Evolutionary conservation across 2,329 filamentous ascomycete genomes (phyloP).

Genomic region (Pestalotiopsis sp.): DNA sequence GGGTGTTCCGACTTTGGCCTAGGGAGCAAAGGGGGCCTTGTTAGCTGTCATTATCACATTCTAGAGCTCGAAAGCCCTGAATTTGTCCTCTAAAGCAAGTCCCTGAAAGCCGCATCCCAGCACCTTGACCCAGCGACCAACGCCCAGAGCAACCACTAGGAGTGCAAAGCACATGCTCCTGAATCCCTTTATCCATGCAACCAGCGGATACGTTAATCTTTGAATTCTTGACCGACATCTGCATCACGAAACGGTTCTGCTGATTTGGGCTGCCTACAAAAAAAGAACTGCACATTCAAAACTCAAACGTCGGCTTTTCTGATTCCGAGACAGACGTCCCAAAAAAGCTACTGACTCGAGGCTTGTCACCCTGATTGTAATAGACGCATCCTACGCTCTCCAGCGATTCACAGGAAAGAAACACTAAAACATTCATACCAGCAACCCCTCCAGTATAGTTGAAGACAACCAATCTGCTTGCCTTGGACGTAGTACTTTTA

Average conservation of each 20-base stretch:
- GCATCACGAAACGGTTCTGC: background rate
- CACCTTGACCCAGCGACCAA: background rate
- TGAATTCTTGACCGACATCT: background rate
- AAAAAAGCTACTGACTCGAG: background rate
- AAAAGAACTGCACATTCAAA: background rate
- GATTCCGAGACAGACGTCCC: background rate
- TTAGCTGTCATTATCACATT: constrained; percentile 5
- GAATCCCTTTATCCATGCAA: background rate
- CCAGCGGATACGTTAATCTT: background rate
- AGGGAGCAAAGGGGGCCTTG: background rate
- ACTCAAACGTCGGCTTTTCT: background rate
- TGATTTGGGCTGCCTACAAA: background rate
- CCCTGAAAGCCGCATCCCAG: background rate
- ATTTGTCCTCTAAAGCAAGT: background rate
- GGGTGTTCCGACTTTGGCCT: background rate
- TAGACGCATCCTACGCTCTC: background rate
- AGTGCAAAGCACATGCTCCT: background rate
- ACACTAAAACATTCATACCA: background rate
- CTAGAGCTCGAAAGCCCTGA: background rate
- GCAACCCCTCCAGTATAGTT: background rate
- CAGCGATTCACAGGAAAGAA: background rate
- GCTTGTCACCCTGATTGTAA: background rate
- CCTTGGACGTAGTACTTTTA: background rate
- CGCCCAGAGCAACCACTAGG: background rate
- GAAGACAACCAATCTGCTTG: background rate